Conservation (phyloP, 2,329 filamentous ascomycete genomes). For the Sporothrix variecibatus region DNA sequence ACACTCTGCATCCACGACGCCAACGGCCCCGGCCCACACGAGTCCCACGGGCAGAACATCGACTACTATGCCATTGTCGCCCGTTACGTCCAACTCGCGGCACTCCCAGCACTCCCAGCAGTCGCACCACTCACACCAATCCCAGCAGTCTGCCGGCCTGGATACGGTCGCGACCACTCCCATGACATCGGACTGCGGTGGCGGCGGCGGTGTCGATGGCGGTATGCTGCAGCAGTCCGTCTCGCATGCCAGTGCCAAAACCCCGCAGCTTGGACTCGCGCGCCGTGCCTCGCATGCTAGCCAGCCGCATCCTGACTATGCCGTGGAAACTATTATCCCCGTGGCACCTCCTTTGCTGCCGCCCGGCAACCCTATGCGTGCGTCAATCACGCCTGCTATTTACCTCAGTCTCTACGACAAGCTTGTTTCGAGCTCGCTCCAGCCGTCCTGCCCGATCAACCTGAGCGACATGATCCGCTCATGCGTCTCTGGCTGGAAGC, state of each 20-base stretch:
- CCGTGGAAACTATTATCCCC: constrained; percentile 67
- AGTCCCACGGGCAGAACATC: not conserved
- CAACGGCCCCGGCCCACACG: not conserved
- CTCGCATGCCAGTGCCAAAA: constrained; percentile 17
- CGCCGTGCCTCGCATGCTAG: constrained; percentile 15
- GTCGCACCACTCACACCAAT: constrained; percentile 30
- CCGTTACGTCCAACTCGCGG: constrained; percentile 34
- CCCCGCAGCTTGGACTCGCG: not conserved
- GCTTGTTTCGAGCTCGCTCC: constrained; percentile 75
- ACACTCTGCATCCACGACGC: not conserved
- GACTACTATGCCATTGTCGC: constrained; percentile 32
- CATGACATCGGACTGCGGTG: constrained; percentile 45
- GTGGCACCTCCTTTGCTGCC: constrained; percentile 73
- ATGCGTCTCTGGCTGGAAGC: constrained; percentile 88
- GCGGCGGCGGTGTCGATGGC: constrained; percentile 2
- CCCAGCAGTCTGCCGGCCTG: constrained; percentile 23
- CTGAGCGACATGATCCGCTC: constrained; percentile 76
- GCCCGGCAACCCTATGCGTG: constrained; percentile 71
- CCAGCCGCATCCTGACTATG: constrained; percentile 39
- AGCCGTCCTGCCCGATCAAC: constrained; percentile 86
- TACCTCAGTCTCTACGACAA: constrained; percentile 89
- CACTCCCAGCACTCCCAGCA: constrained; percentile 34
- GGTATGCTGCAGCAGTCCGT: constrained; percentile 28
- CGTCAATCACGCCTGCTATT: constrained; percentile 69
- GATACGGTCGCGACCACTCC: constrained; percentile 45